phyloP scores from a whole-genome alignment of 345 rosid genomes.

The Hibiscus syriacus region DNA sequence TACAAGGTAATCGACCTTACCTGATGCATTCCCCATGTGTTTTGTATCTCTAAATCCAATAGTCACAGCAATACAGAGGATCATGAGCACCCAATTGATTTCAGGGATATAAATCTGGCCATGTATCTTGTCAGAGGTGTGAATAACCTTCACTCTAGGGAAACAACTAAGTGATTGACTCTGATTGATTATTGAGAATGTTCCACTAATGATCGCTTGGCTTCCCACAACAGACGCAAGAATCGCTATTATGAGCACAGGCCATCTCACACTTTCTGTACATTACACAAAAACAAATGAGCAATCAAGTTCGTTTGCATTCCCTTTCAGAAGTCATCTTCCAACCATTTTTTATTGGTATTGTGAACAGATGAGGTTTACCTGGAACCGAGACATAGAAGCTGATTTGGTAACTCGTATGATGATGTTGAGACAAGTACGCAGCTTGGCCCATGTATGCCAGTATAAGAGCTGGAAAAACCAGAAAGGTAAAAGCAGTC shows the following conservation, averaged over 20 bases:
- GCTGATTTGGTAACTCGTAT: slow-evolving; percentile 49
- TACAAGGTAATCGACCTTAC: slow-evolving; percentile 23
- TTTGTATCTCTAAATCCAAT: slow-evolving; percentile 96
- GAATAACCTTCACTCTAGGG: slow-evolving; percentile 94
- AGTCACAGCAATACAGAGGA: slow-evolving; percentile 94
- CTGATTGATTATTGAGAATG: slow-evolving; percentile 97
- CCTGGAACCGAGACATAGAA: slow-evolving; percentile 94
- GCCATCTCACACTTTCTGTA: slow-evolving; percentile 72
- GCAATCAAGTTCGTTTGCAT: slow-evolving; percentile 3
- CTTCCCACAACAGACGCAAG: slow-evolving; percentile 99
- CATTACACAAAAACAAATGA: slow-evolving; percentile 9
- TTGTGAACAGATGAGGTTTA: slow-evolving; percentile 16
- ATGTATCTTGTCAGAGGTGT: slow-evolving; percentile 95
- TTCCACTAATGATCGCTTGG: slow-evolving; percentile 98
- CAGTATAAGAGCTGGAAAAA: slow-evolving; percentile 95
- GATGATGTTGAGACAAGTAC: slow-evolving; percentile 83
- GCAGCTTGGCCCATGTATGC: slow-evolving; percentile 99
- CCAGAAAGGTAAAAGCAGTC: slow-evolving; percentile 94
- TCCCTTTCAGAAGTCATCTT: slow-evolving; percentile 1
- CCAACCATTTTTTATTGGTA: not conserved
- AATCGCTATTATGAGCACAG: slow-evolving; percentile 80
- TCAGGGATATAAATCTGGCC: slow-evolving; percentile 99
- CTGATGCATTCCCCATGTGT: slow-evolving; percentile 96
- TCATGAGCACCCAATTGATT: slow-evolving; percentile 97
- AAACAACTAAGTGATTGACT: slow-evolving; percentile 99